Evolutionary conservation across 1,139 yeast genomes (phyloP), one percentile per base, ranked within the genome.

Genomic region (Pichia sp.): DNA sequence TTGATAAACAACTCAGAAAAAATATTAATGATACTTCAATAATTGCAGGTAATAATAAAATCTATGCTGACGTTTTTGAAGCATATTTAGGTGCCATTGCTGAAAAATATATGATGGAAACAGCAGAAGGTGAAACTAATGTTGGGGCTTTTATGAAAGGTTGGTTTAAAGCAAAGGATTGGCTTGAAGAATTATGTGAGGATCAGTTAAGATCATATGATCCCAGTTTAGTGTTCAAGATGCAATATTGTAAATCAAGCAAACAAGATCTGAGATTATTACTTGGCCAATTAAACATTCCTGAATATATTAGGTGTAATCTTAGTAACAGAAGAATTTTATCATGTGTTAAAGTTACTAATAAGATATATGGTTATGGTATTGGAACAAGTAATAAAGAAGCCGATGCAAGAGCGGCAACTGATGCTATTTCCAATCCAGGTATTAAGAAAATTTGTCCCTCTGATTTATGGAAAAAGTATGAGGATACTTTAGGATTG

Each of bases 81-180:
- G 95, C 96, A 0, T 89, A 88, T 58, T 72, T 89, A 34, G 97
- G 95, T 7, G 96, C 90, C 0, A 67, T 89, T 34, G 55, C 46
- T 5, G 59, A 56, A 36, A 48, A 49, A 32, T 46, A 52, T 35
- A 54, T 56, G 53, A 43, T 48, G 41, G 58, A 56, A 42, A 45
- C 49, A 11, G 18, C 30, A 3, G 56, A 51, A 7, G 58, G 58
- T 10, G 46, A 49, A n/a, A 52, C 52, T 0, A 52, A 54, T 39
- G 76, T 81, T 1, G 71, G 79, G 40, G 92, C 85, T 54, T 48
- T 51, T 11, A 32, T 46, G 26, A 67, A 72, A 49, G 71, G 76
- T 40, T 68, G 75, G 46, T 68, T 67, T 1, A 71, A 66, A 34
- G 76, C 84, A 8, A 71, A 74, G 48, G 64, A 69, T 11, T 87